Evolutionary conservation across 805 yeast species (phyloP).

Genomic region (Ogataea methylovora): DNA sequence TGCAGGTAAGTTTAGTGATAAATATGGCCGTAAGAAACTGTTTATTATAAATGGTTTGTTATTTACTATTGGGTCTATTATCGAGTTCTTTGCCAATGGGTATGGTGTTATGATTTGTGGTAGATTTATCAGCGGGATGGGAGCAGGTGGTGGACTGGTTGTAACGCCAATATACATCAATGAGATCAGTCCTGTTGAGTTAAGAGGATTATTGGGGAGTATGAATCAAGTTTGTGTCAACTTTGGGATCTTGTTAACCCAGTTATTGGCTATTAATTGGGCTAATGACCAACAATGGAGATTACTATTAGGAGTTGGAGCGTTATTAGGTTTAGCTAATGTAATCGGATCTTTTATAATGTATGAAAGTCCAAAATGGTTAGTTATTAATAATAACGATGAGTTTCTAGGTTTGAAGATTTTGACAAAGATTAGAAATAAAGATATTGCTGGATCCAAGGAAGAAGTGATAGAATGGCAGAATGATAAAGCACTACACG

Average conservation of each 20-base stretch:
- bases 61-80: conserved; percentile 53
- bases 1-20: conserved; percentile 59
- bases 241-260: conserved; percentile 77
- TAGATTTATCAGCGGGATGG: conserved; percentile 72
- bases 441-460: conserved; percentile 7
- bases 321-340: conserved; percentile 43
- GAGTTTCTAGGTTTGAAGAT: conserved; percentile 13
- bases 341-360: conserved; percentile 32
- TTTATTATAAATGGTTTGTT: conserved; percentile 43
- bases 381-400: conserved; percentile 38
- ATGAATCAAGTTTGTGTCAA: conserved; percentile 86
- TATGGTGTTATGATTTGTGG: conserved; percentile 48
- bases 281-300: conserved; percentile 71
- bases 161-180: conserved; percentile 76
- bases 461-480: conserved; percentile 25
- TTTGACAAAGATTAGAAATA: conserved; percentile 31
- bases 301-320: conserved; percentile 54
- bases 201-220: conserved; percentile 77
- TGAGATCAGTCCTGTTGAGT: conserved; percentile 64
- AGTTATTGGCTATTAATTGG: conserved; percentile 61
- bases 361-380: conserved; percentile 84
- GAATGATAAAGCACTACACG: conserved; percentile 17
- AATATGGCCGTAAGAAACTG: conserved; percentile 53
- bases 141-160: conserved; percentile 84
- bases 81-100: conserved; percentile 45